These are phyloP conservation scores for Pinus albicaulis DNA, from an alignment of 75 land plant species.

Conservation along the genomic window DNA sequence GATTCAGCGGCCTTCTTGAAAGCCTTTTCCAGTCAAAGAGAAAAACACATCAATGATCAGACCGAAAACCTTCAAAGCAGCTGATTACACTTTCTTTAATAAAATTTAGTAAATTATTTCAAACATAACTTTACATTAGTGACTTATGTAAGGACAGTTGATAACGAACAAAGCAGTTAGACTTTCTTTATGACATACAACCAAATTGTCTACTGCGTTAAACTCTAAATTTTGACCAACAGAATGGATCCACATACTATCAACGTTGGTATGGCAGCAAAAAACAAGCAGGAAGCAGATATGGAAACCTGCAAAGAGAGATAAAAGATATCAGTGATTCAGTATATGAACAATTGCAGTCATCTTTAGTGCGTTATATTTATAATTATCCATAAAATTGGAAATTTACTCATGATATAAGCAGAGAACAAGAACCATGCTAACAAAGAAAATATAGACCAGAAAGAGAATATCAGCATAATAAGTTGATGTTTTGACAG, in stretches of 20 bases:
- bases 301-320: conserved; percentile 3
- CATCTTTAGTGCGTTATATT: too few species aligned
- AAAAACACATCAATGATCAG: background rate
- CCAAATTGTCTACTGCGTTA: background rate
- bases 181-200: background rate
- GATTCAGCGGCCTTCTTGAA: conserved; percentile 90
- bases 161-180: background rate
- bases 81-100: background rate
- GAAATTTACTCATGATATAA: too few species aligned
- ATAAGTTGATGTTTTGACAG: too few species aligned
- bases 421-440: too few species aligned
- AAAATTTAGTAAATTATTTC: background rate
- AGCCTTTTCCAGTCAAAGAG: conserved; percentile 39
- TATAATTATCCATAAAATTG: too few species aligned
- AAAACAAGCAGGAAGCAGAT: conserved; percentile 12
- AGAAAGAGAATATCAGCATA: too few species aligned
- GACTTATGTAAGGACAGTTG: background rate
- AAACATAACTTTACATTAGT: background rate
- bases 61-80: background rate
- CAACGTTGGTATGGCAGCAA: conserved; percentile 14
- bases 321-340: background rate
- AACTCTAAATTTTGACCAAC: background rate
- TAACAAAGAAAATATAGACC: too few species aligned
- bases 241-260: background rate
- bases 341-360: too few species aligned